Evolutionary conservation across 1,284 basidiomycete genomes (phyloP).

Genomic region (Sanguinoderma infundibulare): DNA sequence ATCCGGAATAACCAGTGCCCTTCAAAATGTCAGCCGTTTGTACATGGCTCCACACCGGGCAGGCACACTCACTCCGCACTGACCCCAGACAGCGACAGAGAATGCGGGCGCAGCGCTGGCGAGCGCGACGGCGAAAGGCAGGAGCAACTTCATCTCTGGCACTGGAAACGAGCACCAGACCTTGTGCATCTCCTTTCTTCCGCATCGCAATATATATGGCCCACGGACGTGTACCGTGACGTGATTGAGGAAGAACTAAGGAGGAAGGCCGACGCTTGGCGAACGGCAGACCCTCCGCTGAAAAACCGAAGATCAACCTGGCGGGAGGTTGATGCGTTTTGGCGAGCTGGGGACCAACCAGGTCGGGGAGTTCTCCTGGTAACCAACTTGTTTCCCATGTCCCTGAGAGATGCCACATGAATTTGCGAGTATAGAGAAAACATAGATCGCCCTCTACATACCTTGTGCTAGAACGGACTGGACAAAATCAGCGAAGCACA

Average conservation of each 20-base stretch:
- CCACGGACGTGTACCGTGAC: background rate
- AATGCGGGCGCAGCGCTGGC: constrained; percentile 32
- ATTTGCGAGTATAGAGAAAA: too few species aligned
- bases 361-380: background rate
- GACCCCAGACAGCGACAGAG: constrained; percentile 36
- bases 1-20: constrained; percentile 34
- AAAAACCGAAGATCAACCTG: constrained; percentile 22
- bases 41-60: too few species aligned
- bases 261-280: constrained; percentile 11
- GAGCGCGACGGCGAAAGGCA: constrained; percentile 32
- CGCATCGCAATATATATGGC: constrained; percentile 3
- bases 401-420: too few species aligned
- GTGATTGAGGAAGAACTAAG: background rate
- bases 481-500: too few species aligned
- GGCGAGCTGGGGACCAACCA: background rate
- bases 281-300: constrained; percentile 9
- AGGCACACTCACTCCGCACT: constrained; percentile 34
- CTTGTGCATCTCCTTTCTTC: background rate
- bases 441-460: too few species aligned
- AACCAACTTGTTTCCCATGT: background rate
- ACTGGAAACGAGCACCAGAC: background rate
- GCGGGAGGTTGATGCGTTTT: background rate
- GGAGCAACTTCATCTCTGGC: constrained; percentile 26
- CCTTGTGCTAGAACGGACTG: too few species aligned
- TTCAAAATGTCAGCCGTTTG: background rate